Evolutionary conservation across 768 basidiomycete genomes (phyloP), one percentile per base, ranked within the genome.

Genomic region (Amanita fuliginea): DNA sequence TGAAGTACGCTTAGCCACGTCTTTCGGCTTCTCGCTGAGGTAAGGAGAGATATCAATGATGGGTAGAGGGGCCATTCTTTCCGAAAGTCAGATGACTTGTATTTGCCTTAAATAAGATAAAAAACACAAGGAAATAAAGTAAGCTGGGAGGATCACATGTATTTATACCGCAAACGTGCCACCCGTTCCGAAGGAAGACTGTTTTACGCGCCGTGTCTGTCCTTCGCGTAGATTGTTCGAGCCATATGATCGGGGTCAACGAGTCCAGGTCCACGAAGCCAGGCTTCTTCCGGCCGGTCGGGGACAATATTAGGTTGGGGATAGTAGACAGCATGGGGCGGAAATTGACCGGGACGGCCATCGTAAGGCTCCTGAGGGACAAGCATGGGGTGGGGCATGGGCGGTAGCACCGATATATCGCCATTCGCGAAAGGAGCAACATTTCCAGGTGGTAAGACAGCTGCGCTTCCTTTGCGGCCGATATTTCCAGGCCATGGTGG

Each of bases 11-110:
- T 71, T 70, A 26, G 67, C 65, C 3, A 55, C 43, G 33, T 64
- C 60, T 30, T 58, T 51, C 6, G 64, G 61, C 44, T 65, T 64
- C 10, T 60, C 53, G 36, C 65, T 60, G 35, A 85, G 65, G 57
- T 80, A 86, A 0, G 89, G 83, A 2, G 76, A 66, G 42, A 91
- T 80, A 58, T 76, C 72, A 60, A 92, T 86, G 41, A 90, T 74
- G 1, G 89, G 89, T 3, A 92, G 72, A 14, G 47, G 32, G 16
- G 39, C 41, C 50, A 32, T 42, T 13, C 19, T 47, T 47, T 34
- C 10, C 33, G 10, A 22, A 28, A 30, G 43, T 33, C 43, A 33
- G 30, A 45, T 45, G 43, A 26, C 30, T 45, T 46, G 44, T 35
- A 47, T 47, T 26, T 39, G 32, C 41, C 42, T 50, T 50, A 50